Evolutionary conservation across 139 green algal genomes (phyloP), one percentile per base, ranked within the genome.

Genomic region (Tetratostichococcus sp.): DNA sequence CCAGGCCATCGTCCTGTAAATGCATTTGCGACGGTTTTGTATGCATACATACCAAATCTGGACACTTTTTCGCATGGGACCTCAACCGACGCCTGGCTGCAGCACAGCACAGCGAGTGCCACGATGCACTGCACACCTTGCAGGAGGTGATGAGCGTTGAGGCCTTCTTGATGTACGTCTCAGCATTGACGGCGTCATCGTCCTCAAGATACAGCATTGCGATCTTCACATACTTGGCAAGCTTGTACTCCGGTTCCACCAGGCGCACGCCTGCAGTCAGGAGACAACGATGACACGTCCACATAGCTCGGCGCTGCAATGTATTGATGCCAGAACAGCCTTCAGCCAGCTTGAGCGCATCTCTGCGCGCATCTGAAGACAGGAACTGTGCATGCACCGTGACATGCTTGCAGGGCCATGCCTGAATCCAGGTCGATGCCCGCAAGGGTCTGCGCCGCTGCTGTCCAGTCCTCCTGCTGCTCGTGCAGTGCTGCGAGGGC

Each of bases 101-200:
- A n/a, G n/a, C n/a, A n/a, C n/a, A n/a, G n/a, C n/a, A n/a, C n/a
- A n/a, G n/a, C n/a, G n/a, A n/a, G 39, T 50, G 39, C 39, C 39
- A 50, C 39, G 11, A 11, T 11, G 39, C 39, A 50, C 39, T n/a
- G n/a, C 65, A 22, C 50, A 62, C 50, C 35, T 65, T 35, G n/a
- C 65, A 88, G 34, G 30, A 62, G 0, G 80, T 78, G 22, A 98
- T 88, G 19, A 98, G 84, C 57, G 88, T 88, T 19, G 87, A 87
- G 0, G 95, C 93, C 77, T 95, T 97, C 79, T 98, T 98, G 35
- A 97, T 93, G 84, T 91, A 97, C 30, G 86, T 89, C 77, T 99
- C 95, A 28, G 94, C 96, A 68, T 86, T 90, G 25, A 93, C 83
- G 14, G 92, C 81, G 75, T 98, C 94, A 70, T 97, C 94, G 67